A percentile compares a stretch with the other conserved stretches of the same genome.
Conservation (phyloP, 2,329 filamentous ascomycete genomes). For the Fusarium foetens region DNA sequence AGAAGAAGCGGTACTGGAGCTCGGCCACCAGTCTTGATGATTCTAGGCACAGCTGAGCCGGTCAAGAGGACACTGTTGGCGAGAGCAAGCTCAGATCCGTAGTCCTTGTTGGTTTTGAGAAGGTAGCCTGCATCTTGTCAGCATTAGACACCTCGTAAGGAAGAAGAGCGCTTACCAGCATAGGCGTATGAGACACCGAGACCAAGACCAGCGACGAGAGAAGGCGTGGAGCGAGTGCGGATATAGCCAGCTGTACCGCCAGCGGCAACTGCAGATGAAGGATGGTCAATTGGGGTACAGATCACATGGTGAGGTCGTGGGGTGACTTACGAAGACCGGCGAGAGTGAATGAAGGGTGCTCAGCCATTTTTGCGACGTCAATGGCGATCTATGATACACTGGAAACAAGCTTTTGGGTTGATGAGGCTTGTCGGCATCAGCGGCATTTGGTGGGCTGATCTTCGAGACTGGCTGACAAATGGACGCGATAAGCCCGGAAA, state of each 20-base stretch:
- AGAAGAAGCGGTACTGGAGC: conserved; percentile 52
- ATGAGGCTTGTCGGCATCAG: neutral
- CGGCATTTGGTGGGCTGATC: neutral
- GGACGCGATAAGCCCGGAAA: neutral
- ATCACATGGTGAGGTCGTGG: fast-evolving
- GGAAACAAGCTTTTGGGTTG: neutral
- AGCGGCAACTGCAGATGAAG: conserved; percentile 29
- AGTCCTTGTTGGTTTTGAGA: conserved; percentile 55
- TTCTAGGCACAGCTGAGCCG: conserved; percentile 51
- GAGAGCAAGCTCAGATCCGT: conserved; percentile 54
- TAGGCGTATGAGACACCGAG: conserved; percentile 42
- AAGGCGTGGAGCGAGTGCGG: conserved; percentile 42
- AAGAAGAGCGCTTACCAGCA: conserved; percentile 22
- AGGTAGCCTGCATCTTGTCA: conserved; percentile 50
- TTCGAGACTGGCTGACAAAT: neutral
- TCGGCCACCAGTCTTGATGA: conserved; percentile 52
- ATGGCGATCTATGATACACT: neutral
- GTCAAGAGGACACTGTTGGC: conserved; percentile 53
- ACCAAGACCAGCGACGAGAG: conserved; percentile 42
- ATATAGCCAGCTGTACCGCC: conserved; percentile 42
- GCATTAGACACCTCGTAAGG: neutral
- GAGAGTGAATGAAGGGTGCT: conserved; percentile 55
- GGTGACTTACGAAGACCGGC: conserved; percentile 50
- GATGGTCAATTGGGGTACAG: neutral
- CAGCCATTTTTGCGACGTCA: conserved; percentile 46